Base-by-base conservation (phyloP, 345 rosid species). In the Rhizophora apiculata region DNA sequence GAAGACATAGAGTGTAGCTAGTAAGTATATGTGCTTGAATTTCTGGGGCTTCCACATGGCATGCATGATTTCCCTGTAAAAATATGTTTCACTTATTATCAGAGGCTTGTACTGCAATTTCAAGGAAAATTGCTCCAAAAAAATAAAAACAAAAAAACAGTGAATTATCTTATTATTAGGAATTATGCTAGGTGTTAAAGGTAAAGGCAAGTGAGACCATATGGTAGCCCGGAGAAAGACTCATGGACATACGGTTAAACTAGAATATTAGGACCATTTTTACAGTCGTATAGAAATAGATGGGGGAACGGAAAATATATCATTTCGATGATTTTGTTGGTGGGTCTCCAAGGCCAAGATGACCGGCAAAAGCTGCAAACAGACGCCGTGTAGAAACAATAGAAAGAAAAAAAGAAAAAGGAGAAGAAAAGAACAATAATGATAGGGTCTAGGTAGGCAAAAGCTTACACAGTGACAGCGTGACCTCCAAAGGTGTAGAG, bases 21-120 rank as follows among this genome's bases (percentile, higher is more conserved):
- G 30, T 80, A 96, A 85, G 80, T 96, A 95, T 49, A 96, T 96
- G 81, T 82, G 90, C 84, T 95, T 95, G 75, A 95, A 95, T 80
- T 92, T 92, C 26, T 90, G 94, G 5, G 99, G 99, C 80, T 95
- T 95, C 99, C 99, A 95, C 99, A 95, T 95, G 1, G 99, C 99
- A 69, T 95, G 99, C 99, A 95, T 95, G 37, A 95, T 92, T 72
- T 95, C 99, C 70, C 99, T 95, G 86, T 32, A 68, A 75, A 75
- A 68, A 60, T 13, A 10, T 20, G 19, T 55, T 56, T 67, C 30
- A 16, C 15, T 15, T 5, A 29, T 52, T 8, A 52, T 31, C 13
- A 18, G 5, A 18, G 5, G 10, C 24, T 31, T 62, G 36, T 31
- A 16, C 49, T 37, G 43, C 43, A 37, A 8, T 37, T 9, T 13